A percentile compares a stretch with the other conserved stretches of the same genome.
These are phyloP conservation scores for Apiotrichum akiyoshidainum DNA, from an alignment of 1,284 basidiomycete genomes.

Conservation along the genomic window DNA sequence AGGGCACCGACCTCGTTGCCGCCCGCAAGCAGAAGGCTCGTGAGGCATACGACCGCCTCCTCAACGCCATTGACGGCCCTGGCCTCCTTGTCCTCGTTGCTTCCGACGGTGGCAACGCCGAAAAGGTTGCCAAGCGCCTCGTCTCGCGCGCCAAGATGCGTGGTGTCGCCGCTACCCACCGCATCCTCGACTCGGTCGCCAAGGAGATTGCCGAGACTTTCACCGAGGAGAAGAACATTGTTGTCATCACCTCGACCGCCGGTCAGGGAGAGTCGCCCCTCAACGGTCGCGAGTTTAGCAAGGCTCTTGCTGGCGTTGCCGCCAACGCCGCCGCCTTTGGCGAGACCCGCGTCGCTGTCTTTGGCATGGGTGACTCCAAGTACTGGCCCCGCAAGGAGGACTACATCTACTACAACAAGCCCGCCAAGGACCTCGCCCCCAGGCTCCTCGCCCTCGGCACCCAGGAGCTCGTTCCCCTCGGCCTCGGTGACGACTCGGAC, in stretches of 20 bases:
- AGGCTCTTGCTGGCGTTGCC: slow-evolving; percentile 70
- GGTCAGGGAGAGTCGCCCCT: slow-evolving; percentile 98
- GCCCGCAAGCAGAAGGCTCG: slow-evolving; percentile 79
- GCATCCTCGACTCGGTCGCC: slow-evolving; percentile 68
- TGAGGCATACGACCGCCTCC: slow-evolving; percentile 79
- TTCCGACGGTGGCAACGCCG: slow-evolving; percentile 89
- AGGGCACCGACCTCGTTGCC: slow-evolving; percentile 79
- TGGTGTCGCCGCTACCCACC: slow-evolving; percentile 71
- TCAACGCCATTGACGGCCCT: slow-evolving; percentile 82
- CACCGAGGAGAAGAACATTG: slow-evolving; percentile 64
- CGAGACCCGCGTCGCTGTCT: slow-evolving; percentile 75
- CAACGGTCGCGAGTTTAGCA: slow-evolving; percentile 88
- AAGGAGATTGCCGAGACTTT: slow-evolving; percentile 61
- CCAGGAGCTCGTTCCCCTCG: slow-evolving; percentile 67
- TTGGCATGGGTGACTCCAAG: slow-evolving; percentile 96
- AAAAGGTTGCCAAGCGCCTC: slow-evolving; percentile 91
- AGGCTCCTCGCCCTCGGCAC: slow-evolving; percentile 73
- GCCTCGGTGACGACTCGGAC: slow-evolving; percentile 95
- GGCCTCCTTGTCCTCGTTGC: slow-evolving; percentile 86
- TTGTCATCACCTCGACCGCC: slow-evolving; percentile 91
- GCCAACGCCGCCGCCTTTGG: slow-evolving; percentile 44
- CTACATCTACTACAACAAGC: slow-evolving; percentile 96
- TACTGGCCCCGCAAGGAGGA: slow-evolving; percentile 99
- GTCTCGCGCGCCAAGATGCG: slow-evolving; percentile 77
- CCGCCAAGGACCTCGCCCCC: slow-evolving; percentile 83